phyloP scores from a whole-genome alignment of 768 basidiomycete genomes.

The Melanogaster broomeanus region DNA sequence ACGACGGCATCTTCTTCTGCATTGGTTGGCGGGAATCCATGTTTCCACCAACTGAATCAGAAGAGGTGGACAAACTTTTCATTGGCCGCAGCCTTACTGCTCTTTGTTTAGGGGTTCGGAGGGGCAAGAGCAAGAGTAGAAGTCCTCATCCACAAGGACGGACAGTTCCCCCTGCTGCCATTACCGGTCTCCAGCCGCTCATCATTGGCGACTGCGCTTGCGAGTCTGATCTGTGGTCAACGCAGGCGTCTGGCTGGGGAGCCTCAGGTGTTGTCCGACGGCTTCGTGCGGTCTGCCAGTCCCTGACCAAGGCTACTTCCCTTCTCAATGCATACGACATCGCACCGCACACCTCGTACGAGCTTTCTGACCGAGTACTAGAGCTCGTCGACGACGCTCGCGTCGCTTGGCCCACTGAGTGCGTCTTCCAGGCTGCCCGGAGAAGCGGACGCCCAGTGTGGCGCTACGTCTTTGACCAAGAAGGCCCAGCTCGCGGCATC shows the following conservation, averaged over 20 bases:
- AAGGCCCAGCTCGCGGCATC: slow-evolving; percentile 60
- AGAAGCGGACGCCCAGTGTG: slow-evolving; percentile 63
- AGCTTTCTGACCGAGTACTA: slow-evolving; percentile 66
- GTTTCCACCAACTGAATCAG: slow-evolving; percentile 28
- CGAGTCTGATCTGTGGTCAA: slow-evolving; percentile 66
- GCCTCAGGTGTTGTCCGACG: slow-evolving; percentile 61
- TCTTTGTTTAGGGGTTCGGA: slow-evolving; percentile 27
- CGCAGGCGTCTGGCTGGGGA: slow-evolving; percentile 63
- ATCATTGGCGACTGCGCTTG: slow-evolving; percentile 74
- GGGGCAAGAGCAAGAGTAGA: slow-evolving; percentile 23
- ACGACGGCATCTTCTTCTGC: slow-evolving; percentile 71
- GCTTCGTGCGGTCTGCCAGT: slow-evolving; percentile 74
- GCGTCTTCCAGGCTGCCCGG: slow-evolving; percentile 52
- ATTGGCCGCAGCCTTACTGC: slow-evolving; percentile 17
- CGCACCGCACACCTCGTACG: slow-evolving; percentile 58
- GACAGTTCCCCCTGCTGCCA: slow-evolving; percentile 5
- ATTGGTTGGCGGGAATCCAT: slow-evolving; percentile 56
- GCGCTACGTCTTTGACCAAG: slow-evolving; percentile 84
- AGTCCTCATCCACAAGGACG: slow-evolving; percentile 29
- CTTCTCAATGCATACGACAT: slow-evolving; percentile 76
- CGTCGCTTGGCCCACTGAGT: slow-evolving; percentile 77
- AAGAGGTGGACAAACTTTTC: slow-evolving; percentile 15
- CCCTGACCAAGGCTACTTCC: slow-evolving; percentile 57
- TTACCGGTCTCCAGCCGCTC: slow-evolving; percentile 54
- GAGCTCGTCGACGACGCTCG: slow-evolving; percentile 76